Base-by-base conservation (phyloP, 2,329 filamentous ascomycete genomes). In the Plectosphaerella sp. region DNA sequence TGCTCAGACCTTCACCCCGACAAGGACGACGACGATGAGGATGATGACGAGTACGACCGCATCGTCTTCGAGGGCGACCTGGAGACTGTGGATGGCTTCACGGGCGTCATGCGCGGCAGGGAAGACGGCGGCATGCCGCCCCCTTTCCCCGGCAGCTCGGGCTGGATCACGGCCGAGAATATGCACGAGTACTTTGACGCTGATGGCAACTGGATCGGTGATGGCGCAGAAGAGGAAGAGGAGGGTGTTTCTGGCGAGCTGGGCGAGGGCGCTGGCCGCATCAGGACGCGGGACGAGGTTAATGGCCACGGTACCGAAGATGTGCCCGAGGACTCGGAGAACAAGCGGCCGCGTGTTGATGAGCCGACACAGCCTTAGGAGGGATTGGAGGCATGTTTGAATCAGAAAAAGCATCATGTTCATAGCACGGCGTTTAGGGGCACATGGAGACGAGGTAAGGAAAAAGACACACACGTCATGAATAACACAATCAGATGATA, bases 81-180 rank as follows among this genome's bases (percentile, higher is more conserved):
- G 45, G 77, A 80, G 57, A 74, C 75, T 0, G 67, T 85, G 3
- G 80, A 83, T 35, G 83, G 81, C 0, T 74, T 82, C 59, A 72
- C 74, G 0, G 82, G 82, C 11, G 80, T 84, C 6, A 67, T 81
- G 49, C 70, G 68, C 39, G 79, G 78, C 15, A 67, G 69, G 12
- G 41, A 12, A 7, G 69, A 73, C 51, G 79, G 79, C 1, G 78
- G 76, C 2, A 63, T 87, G 22, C 84, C 84, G n/a, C 83, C 83
- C 2, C 80, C 84, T 0, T 81, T 88, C 67, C 87, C 88, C 0
- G 88, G 88, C 1, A 89, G 87, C 48, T 82, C 82, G 0, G 88
- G 88, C 0, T 93, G 89, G 89, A 91, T 97, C 64, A 97, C 93
- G 15, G 88, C 89, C 9, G 93, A 96, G 52, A 97, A 97, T 62